These are phyloP conservation scores for Lecanicillium sp. DNA, from an alignment of 2,329 filamentous ascomycete genomes.

Conservation along the genomic window DNA sequence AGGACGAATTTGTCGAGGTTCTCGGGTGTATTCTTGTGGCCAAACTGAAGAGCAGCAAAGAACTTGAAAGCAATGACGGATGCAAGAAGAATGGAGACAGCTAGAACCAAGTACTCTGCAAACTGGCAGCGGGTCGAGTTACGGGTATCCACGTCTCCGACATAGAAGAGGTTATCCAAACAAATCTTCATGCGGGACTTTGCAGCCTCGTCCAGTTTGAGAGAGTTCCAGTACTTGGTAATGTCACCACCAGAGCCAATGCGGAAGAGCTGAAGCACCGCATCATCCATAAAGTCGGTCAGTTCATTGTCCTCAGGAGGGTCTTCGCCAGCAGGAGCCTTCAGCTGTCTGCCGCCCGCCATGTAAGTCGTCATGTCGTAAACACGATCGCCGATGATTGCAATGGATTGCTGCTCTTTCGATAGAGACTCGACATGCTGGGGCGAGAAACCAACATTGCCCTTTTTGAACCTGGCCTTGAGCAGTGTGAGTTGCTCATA, in stretches of 20 bases:
- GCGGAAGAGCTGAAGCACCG: constrained; percentile 70
- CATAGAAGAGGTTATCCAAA: constrained; percentile 89
- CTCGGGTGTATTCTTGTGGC: constrained; percentile 82
- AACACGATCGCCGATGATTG: constrained; percentile 67
- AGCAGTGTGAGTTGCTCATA: constrained; percentile 77
- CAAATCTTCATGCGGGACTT: constrained; percentile 69
- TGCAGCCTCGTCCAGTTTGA: constrained; percentile 48
- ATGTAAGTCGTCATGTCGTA: constrained; percentile 88
- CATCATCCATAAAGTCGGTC: constrained; percentile 71
- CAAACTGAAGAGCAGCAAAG: constrained; percentile 89
- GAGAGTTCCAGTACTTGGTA: constrained; percentile 70
- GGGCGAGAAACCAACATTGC: constrained; percentile 74
- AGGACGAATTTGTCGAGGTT: constrained; percentile 98
- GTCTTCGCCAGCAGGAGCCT: constrained; percentile 44
- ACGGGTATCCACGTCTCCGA: constrained; percentile 85
- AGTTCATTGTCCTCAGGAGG: constrained; percentile 40
- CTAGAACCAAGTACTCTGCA: constrained; percentile 79
- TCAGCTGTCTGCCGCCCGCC: constrained; percentile 60
- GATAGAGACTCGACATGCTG: constrained; percentile 67
- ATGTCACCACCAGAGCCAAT: constrained; percentile 69
- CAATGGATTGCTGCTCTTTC: constrained; percentile 58
- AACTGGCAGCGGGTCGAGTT: constrained; percentile 81
- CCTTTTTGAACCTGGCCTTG: constrained; percentile 73
- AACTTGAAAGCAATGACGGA: constrained; percentile 92
- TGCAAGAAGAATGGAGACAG: constrained; percentile 72